Evolutionary conservation across 345 rosid genomes (phyloP).

Genomic region (Moringa oleifera): DNA sequence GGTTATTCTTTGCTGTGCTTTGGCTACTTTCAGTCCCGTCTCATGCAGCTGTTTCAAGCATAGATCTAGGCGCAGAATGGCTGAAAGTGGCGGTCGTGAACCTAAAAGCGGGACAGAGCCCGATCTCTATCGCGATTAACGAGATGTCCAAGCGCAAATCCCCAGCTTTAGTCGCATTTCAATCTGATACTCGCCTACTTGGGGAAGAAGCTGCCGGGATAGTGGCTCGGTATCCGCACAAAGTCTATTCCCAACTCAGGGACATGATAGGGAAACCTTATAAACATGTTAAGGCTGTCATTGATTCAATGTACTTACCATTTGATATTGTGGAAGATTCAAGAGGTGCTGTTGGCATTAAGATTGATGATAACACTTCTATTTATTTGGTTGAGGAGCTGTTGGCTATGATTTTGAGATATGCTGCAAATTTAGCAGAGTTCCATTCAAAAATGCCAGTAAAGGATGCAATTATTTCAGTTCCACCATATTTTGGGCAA

Average conservation of each 20-base stretch:
- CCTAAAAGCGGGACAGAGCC: constrained; percentile 80
- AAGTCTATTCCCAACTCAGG: constrained; percentile 71
- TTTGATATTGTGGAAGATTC: constrained; percentile 66
- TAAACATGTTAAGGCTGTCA: constrained; percentile 42
- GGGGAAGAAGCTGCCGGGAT: constrained; percentile 97
- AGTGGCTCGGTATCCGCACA: constrained; percentile 78
- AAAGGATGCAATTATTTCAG: constrained; percentile 72
- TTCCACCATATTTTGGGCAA: constrained; percentile 96
- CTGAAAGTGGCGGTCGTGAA: constrained; percentile 87
- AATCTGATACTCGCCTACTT: constrained; percentile 58
- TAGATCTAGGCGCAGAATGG: constrained; percentile 99
- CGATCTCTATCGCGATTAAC: constrained; percentile 87
- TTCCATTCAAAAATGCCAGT: constrained; percentile 62
- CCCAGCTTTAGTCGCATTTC: constrained; percentile 84
- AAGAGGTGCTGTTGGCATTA: constrained; percentile 64
- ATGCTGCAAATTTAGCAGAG: constrained; percentile 68
- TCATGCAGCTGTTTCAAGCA: constrained; percentile 76
- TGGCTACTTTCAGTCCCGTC: constrained; percentile 31
- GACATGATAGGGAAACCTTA: constrained; percentile 86
- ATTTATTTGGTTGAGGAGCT: constrained; percentile 75
- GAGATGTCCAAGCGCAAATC: constrained; percentile 99
- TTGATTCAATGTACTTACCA: constrained; percentile 71
- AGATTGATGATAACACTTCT: constrained; percentile 40
- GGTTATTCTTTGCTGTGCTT: constrained; percentile 28
- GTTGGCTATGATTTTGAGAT: constrained; percentile 79